Percentiles rank a stretch among this genome's conserved stretches.
These are phyloP conservation scores for Rhizoclosmatium globosum DNA, from an alignment of 192 early-diverging fungal species.

Conservation along the genomic window DNA sequence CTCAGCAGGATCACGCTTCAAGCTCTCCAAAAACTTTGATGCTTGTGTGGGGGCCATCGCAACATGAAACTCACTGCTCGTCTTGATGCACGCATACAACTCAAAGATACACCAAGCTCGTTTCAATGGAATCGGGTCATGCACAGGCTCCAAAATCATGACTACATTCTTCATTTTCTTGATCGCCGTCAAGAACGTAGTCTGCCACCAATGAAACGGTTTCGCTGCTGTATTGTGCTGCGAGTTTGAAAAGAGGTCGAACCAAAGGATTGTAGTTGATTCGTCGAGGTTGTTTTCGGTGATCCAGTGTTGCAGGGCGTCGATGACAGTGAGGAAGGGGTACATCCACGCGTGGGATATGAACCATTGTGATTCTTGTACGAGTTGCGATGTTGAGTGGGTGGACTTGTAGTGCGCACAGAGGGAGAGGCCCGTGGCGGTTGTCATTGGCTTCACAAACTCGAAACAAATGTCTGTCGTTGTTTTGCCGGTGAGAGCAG, in stretches of 20 bases:
- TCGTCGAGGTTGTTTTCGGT: constrained; percentile 3
- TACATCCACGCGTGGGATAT: constrained; percentile 45
- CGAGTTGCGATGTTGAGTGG: not conserved
- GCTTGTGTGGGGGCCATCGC: constrained; percentile 11
- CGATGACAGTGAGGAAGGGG: constrained; percentile 40
- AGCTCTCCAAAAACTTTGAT: not conserved
- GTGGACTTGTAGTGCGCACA: not conserved
- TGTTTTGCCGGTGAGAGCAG: not conserved
- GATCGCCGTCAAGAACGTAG: constrained; percentile 46
- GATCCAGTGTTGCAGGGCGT: constrained; percentile 34
- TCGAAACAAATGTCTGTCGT: constrained; percentile 33
- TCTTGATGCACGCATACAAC: constrained; percentile 28
- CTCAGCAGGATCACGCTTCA: not conserved
- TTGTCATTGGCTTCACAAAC: constrained; percentile 33
- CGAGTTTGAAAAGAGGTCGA: constrained; percentile 48
- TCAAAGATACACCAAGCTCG: constrained; percentile 50
- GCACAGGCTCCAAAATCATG: constrained; percentile 45
- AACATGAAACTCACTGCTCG: constrained; percentile 35
- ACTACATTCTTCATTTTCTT: constrained; percentile 44
- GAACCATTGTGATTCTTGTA: constrained; percentile 39
- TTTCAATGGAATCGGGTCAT: constrained; percentile 37
- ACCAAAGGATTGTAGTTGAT: constrained; percentile 38
- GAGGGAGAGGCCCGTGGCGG: not conserved
- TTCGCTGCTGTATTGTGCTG: constrained; percentile 34
- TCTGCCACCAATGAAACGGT: constrained; percentile 46